Evolutionary conservation across 257 asterid species (phyloP), one percentile per base, ranked within the genome.

Genomic region (Gentiana macrophylla): DNA sequence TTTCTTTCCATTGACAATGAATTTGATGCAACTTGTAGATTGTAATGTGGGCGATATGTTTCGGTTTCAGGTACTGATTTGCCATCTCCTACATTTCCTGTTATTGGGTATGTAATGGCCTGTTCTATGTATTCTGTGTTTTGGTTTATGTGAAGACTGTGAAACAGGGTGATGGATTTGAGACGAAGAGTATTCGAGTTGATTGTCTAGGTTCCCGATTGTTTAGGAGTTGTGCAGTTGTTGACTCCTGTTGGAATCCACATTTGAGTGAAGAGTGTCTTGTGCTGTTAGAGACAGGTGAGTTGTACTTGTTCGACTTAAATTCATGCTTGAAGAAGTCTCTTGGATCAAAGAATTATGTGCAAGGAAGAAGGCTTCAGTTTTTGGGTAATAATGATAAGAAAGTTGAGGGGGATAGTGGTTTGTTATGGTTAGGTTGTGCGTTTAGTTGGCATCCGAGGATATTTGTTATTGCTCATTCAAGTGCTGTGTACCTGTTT

Each of bases 371-470:
- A 71, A 79, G 50, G 55, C 43, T 77, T 63, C 63, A 55, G 4
- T 67, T 84, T 65, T 55, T 67, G 4, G 77, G 84, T 84, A 65
- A 63, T 76, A 60, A 60, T 47, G 6, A 41, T 62, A 47, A 38
- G 59, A 57, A 62, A 37, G n/a, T 51, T 56, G 71, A 62, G 68
- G 35, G 52, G 11, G 62, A 64, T 62, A 59, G 48, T 53, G 63
- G 60, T 33, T 53, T 66, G 55, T 48, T 43, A 35, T 87, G 96
- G 94, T 51, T 87, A 34, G 65, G 71, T 53, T 81, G 89, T 67
- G 87, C 82, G 62, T 87, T 87, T 69, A 66, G 93, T 68, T 84
- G 87, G 94, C 89, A 84, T 74, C 86, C 87, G 1, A 77, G 81
- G 66, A 65, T 77, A 56, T 58, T 84, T 59, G 68, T 80, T 56